These are phyloP conservation scores for Phenoliferia sp. DNA, from an alignment of 1,284 basidiomycete species.

Conservation along the genomic window DNA sequence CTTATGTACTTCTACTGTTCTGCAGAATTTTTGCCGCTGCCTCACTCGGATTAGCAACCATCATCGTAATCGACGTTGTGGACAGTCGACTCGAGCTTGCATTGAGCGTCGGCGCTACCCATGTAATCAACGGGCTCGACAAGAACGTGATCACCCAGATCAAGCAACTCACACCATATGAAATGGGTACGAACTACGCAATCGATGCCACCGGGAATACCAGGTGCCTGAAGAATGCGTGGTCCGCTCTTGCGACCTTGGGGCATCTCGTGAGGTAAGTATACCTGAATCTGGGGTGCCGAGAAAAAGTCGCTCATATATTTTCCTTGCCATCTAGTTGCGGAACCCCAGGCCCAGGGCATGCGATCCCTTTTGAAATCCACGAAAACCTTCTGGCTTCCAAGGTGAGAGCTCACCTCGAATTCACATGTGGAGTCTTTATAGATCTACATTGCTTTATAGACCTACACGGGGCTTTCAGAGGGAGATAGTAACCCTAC, in stretches of 20 bases:
- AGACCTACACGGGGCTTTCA: background rate
- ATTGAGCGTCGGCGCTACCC: conserved; percentile 28
- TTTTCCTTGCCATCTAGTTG: background rate
- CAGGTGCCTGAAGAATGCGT: conserved; percentile 4
- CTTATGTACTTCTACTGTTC: too few species aligned
- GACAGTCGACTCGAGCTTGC: conserved; percentile 29
- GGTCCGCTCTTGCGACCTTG: background rate
- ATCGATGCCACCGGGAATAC: conserved; percentile 13
- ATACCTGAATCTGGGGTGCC: background rate
- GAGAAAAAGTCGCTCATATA: background rate
- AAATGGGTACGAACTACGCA: conserved; percentile 10
- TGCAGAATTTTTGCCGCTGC: conserved; percentile 32
- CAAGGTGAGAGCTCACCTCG: background rate
- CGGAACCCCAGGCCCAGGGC: conserved; percentile 21
- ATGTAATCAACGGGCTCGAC: conserved; percentile 24
- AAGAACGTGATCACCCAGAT: conserved; percentile 8
- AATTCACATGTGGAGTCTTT: background rate
- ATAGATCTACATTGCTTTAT: background rate
- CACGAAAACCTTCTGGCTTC: conserved; percentile 19
- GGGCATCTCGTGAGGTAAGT: background rate
- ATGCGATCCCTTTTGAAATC: conserved; percentile 13
- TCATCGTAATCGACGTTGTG: conserved; percentile 36
- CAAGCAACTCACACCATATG: conserved; percentile 6
- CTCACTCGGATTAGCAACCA: conserved; percentile 21
- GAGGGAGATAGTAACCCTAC: conserved; percentile 24